A percentile compares a stretch with the other conserved stretches of the same genome.
These are phyloP conservation scores for Rhizoclosmatium sp. DNA, from an alignment of 192 early-diverging fungal species.

Conservation along the genomic window DNA sequence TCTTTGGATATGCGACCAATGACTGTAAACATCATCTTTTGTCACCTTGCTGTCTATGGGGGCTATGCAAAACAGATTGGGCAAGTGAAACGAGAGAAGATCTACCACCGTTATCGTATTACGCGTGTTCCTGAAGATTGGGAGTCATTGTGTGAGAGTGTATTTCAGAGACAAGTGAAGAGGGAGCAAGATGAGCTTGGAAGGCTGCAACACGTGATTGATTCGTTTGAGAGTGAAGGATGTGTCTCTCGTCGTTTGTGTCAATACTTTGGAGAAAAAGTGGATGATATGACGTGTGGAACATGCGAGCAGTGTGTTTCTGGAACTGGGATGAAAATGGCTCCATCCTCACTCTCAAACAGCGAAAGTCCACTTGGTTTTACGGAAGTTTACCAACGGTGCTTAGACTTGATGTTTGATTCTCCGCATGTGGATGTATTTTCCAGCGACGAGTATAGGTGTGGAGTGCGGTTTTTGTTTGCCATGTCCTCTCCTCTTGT, in stretches of 20 bases:
- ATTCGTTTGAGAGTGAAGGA: background rate
- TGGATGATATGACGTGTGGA: background rate
- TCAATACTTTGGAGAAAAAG: slow-evolving; percentile 2
- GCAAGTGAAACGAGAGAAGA: background rate
- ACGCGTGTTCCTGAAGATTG: background rate
- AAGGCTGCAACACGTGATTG: background rate
- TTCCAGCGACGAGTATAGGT: slow-evolving; percentile 8
- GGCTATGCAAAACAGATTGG: slow-evolving; percentile 12
- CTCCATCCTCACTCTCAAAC: background rate
- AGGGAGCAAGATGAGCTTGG: background rate
- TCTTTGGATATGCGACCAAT: background rate
- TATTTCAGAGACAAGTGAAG: slow-evolving; percentile 3
- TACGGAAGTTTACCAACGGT: background rate
- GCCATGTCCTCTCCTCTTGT: background rate
- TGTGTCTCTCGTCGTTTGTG: background rate
- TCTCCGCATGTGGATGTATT: background rate
- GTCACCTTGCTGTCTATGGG: background rate
- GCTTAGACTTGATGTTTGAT: background rate
- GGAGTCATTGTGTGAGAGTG: background rate
- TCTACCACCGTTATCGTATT: background rate
- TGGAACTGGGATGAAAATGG: background rate
- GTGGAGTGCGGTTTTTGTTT: slow-evolving; percentile 17
- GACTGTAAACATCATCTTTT: background rate
- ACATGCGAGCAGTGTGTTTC: background rate
- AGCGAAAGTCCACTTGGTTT: background rate